Evolutionary conservation across 140 eudicot species (phyloP).

Genomic region (Senecio squalidus): DNA sequence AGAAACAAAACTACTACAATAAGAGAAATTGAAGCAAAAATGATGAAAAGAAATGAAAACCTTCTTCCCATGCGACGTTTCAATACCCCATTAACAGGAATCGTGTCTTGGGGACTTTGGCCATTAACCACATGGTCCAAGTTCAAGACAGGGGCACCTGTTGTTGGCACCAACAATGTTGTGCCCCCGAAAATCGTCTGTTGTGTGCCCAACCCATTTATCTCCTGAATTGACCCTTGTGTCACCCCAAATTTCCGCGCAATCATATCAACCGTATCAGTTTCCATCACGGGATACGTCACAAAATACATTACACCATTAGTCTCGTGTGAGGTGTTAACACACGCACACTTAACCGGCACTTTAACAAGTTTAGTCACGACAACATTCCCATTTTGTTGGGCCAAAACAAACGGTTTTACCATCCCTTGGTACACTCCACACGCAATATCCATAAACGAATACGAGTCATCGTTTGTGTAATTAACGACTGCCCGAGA

Average conservation of each 20-base stretch:
- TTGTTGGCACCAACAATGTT: conserved; percentile 38
- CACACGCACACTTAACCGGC: conserved; percentile 53
- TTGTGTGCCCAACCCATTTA: conserved; percentile 20
- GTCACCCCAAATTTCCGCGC: conserved; percentile 38
- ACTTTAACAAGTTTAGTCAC: conserved; percentile 26
- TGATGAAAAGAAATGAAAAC: not conserved
- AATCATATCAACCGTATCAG: conserved; percentile 24
- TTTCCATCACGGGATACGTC: conserved; percentile 39
- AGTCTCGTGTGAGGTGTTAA: conserved; percentile 12
- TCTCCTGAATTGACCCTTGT: conserved; percentile 12
- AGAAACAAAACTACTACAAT: conserved; percentile 7
- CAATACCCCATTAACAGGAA: conserved; percentile 13
- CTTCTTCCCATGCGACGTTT: not conserved
- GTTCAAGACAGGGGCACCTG: conserved; percentile 26
- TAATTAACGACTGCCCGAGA: conserved; percentile 25
- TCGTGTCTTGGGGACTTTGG: conserved; percentile 18
- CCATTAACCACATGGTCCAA: not conserved
- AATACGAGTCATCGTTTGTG: conserved; percentile 11
- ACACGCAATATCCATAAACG: conserved; percentile 34
- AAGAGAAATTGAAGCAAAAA: not conserved
- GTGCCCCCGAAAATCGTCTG: conserved; percentile 37
- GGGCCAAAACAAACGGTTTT: conserved; percentile 25
- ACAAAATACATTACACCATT: conserved; percentile 30
- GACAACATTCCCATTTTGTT: conserved; percentile 11
- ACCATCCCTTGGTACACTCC: conserved; percentile 40